phyloP scores from a whole-genome alignment of 352 stramenopile species.

The Phytopythium vexans region DNA sequence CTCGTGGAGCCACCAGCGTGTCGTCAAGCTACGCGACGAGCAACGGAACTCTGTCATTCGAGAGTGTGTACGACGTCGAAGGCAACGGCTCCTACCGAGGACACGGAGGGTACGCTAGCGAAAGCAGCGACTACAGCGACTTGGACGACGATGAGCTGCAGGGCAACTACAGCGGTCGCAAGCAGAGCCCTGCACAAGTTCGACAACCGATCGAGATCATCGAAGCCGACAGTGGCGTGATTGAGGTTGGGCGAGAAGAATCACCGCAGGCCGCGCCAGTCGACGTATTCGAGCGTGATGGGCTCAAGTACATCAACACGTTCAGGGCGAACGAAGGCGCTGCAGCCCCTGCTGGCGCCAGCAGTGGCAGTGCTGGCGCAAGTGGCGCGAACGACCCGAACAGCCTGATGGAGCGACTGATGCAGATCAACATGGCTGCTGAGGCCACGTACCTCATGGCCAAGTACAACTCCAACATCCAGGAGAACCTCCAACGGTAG shows the following conservation, averaged over 20 bases:
- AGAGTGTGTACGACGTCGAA: conserved; percentile 25
- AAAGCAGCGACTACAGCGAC: conserved; percentile 22
- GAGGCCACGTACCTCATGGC: conserved; percentile 69
- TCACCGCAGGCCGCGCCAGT: conserved; percentile 19
- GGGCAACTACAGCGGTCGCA: conserved; percentile 2
- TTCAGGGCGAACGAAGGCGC: conserved; percentile 28
- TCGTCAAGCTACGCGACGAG: conserved; percentile 7
- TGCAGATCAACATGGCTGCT: conserved; percentile 64
- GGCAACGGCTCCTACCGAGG: conserved; percentile 25
- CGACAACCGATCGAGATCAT: conserved; percentile 7
- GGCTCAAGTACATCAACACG: conserved; percentile 66
- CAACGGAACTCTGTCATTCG: conserved; percentile 19
- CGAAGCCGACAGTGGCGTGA: conserved; percentile 25
- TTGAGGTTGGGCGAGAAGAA: conserved; percentile 29
- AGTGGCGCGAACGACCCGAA: conserved; percentile 27
- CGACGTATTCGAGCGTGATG: conserved; percentile 46
- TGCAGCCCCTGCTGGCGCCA: neutral
- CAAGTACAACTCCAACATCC: conserved; percentile 64
- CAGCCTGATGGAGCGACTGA: conserved; percentile 53
- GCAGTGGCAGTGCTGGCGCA: conserved; percentile 2
- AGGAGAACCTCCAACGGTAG: conserved; percentile 16
- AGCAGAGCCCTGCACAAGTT: conserved; percentile 17
- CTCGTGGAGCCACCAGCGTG: conserved; percentile 2
- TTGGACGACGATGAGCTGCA: conserved; percentile 17
- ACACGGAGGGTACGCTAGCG: conserved; percentile 12